Evolutionary conservation across 1,284 basidiomycete species (phyloP).

Genomic region (Xerocomus amazonicus): DNA sequence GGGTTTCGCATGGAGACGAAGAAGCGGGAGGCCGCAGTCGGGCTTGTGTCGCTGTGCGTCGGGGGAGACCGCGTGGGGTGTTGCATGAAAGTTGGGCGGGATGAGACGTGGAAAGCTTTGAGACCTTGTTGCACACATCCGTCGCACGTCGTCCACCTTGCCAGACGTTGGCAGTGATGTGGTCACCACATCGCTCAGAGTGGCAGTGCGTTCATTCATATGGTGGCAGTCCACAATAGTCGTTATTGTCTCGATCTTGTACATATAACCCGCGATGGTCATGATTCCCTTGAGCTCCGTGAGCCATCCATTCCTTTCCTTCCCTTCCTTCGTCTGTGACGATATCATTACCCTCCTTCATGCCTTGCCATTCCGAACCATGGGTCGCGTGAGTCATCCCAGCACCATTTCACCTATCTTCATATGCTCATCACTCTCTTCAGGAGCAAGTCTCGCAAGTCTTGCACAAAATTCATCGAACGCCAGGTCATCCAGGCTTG

Average conservation of each 20-base stretch:
- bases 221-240: no score
- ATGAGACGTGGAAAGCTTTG: conserved; percentile 3
- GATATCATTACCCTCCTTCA: conserved; percentile 10
- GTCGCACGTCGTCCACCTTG: conserved; percentile 15
- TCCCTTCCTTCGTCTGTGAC: conserved; percentile 32
- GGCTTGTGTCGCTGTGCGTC: conserved; percentile 9
- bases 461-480: conserved; percentile 49
- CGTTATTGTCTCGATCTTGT: conserved; percentile 17
- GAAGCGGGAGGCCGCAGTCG: conserved; percentile 26
- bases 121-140: no score
- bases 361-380: conserved; percentile 16
- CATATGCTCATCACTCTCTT: background rate
- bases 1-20: conserved; percentile 32
- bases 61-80: conserved; percentile 19
- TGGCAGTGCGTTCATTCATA: conserved; percentile 15
- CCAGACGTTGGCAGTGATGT: background rate
- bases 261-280: no score
- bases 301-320: conserved; percentile 26
- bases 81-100: conserved; percentile 5
- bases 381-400: conserved; percentile 28
- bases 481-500: conserved; percentile 56
- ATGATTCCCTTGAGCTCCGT: conserved; percentile 16
- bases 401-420: conserved; percentile 4
- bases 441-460: conserved; percentile 26
- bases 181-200: background rate